phyloP scores from a whole-genome alignment of 2,329 filamentous ascomycete species.

The Purpureocillium takamizusanense region DNA sequence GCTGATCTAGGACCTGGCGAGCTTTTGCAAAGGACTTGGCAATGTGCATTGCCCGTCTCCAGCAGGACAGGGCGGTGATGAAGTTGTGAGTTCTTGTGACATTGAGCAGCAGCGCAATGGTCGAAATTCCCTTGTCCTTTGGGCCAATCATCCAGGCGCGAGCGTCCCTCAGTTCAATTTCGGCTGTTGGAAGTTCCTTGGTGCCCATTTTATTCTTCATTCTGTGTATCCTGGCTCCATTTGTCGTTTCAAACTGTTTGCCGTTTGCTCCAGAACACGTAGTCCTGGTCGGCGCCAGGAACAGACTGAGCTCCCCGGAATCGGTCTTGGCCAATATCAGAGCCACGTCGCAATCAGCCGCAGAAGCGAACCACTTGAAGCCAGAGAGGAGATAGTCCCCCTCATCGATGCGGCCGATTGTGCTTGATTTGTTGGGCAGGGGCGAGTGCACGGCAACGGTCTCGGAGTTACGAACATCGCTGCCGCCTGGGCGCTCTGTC shows the following conservation, averaged over 20 bases:
- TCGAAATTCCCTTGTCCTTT: slow-evolving; percentile 55
- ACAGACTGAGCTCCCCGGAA: slow-evolving; percentile 24
- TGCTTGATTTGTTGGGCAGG: slow-evolving; percentile 7
- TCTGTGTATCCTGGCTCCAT: slow-evolving; percentile 57
- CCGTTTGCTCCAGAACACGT: slow-evolving; percentile 22
- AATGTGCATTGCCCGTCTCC: slow-evolving; percentile 44
- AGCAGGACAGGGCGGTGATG: slow-evolving; percentile 38
- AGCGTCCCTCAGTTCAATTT: slow-evolving; percentile 53
- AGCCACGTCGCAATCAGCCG: slow-evolving; percentile 35
- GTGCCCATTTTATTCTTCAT: slow-evolving; percentile 68
- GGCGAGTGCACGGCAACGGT: slow-evolving; percentile 37
- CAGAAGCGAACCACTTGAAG: slow-evolving; percentile 51
- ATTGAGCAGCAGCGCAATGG: slow-evolving; percentile 58
- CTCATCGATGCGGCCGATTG: slow-evolving; percentile 22
- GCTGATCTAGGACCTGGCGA: slow-evolving; percentile 30
- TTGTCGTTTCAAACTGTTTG: slow-evolving; percentile 31
- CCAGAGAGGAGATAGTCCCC: slow-evolving; percentile 54
- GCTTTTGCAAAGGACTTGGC: slow-evolving; percentile 47
- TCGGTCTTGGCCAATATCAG: slow-evolving; percentile 53
- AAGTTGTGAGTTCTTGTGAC: slow-evolving; percentile 52
- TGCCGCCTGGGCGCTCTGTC: slow-evolving; percentile 60
- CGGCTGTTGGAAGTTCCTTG: slow-evolving; percentile 58
- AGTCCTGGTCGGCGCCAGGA: slow-evolving; percentile 44
- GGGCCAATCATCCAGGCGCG: slow-evolving; percentile 55
- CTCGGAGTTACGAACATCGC: slow-evolving; percentile 58